Percentiles rank a stretch among this genome's conserved stretches.
Evolutionary conservation across 2,329 filamentous ascomycete genomes (phyloP).

Genomic region (Aureobasidium sp.): DNA sequence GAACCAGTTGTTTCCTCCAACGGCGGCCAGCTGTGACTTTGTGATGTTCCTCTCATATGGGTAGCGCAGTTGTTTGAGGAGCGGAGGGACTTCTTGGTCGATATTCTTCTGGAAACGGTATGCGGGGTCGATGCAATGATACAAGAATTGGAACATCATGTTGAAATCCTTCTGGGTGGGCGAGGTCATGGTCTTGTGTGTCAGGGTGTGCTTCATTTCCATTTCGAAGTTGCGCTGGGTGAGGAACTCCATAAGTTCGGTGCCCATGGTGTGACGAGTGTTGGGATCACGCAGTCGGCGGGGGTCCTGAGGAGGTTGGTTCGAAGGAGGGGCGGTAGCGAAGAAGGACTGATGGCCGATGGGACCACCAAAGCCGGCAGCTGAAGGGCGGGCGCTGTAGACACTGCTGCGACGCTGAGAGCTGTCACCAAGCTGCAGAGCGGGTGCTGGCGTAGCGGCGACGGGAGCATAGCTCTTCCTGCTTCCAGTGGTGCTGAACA

Average conservation of each 20-base stretch:
- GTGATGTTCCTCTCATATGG: constrained; percentile 94
- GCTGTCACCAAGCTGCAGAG: constrained; percentile 46
- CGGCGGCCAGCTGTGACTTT: constrained; percentile 89
- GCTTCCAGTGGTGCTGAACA: constrained; percentile 50
- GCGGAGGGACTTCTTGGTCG: constrained; percentile 86
- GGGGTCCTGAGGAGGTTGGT: constrained; percentile 78
- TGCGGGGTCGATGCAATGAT: constrained; percentile 88
- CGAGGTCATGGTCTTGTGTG: constrained; percentile 82
- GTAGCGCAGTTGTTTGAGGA: constrained; percentile 89
- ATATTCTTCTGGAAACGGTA: constrained; percentile 93
- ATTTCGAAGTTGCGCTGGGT: constrained; percentile 93
- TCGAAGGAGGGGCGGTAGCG: constrained; percentile 72
- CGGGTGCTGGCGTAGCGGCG: constrained; percentile 42
- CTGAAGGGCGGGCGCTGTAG: constrained; percentile 51
- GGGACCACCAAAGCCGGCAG: constrained; percentile 50
- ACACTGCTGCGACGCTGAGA: constrained; percentile 68
- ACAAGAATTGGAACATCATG: constrained; percentile 95
- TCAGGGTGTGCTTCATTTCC: constrained; percentile 93
- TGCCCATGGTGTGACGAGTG: constrained; percentile 75
- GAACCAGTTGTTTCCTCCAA: constrained; percentile 94
- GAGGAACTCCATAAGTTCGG: constrained; percentile 87
- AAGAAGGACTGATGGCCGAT: constrained; percentile 88
- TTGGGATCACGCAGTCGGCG: constrained; percentile 74
- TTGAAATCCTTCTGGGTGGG: constrained; percentile 99
- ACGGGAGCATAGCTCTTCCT: constrained; percentile 66